A percentile compares a stretch with the other conserved stretches of the same genome.
Conservation (phyloP, 2,329 filamentous ascomycete genomes). For the Camillea tinctor region DNA sequence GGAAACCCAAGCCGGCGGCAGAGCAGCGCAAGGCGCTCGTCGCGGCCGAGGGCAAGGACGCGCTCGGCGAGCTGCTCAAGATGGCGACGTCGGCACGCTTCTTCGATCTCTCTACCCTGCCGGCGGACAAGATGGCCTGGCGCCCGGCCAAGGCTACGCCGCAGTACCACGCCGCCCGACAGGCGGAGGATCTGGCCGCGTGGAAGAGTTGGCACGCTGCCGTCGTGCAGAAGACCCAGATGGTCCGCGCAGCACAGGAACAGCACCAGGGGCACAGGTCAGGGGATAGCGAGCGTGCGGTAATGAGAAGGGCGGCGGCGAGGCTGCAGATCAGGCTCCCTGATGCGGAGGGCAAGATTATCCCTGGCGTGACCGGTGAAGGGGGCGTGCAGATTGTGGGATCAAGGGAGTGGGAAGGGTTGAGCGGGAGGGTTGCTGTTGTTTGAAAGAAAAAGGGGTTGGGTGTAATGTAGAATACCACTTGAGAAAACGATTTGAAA, state of each 20-base stretch:
- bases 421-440: constrained; percentile 48
- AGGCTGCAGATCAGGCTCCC: constrained; percentile 51
- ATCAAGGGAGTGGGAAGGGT: constrained; percentile 54
- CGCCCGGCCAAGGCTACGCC: constrained; percentile 62
- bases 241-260: constrained; percentile 33
- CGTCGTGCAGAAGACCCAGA: constrained; percentile 52
- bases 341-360: constrained; percentile 44
- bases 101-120: constrained; percentile 58
- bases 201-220: constrained; percentile 59
- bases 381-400: constrained; percentile 51
- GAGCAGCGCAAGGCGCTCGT: constrained; percentile 61
- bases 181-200: constrained; percentile 63
- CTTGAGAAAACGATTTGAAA: neutral
- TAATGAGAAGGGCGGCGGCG: constrained; percentile 40
- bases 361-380: constrained; percentile 33
- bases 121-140: constrained; percentile 64
- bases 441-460: no score
- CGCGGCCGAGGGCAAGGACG: constrained; percentile 60
- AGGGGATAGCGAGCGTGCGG: constrained; percentile 26
- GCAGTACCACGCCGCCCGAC: constrained; percentile 64
- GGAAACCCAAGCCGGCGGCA: constrained; percentile 47
- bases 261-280: constrained; percentile 17
- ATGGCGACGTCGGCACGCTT: constrained; percentile 56
- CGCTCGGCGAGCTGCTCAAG: constrained; percentile 62
- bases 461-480: constrained; percentile 5